phyloP scores from a whole-genome alignment of 805 yeast species.

The Saccharomycopsis capsularis region DNA sequence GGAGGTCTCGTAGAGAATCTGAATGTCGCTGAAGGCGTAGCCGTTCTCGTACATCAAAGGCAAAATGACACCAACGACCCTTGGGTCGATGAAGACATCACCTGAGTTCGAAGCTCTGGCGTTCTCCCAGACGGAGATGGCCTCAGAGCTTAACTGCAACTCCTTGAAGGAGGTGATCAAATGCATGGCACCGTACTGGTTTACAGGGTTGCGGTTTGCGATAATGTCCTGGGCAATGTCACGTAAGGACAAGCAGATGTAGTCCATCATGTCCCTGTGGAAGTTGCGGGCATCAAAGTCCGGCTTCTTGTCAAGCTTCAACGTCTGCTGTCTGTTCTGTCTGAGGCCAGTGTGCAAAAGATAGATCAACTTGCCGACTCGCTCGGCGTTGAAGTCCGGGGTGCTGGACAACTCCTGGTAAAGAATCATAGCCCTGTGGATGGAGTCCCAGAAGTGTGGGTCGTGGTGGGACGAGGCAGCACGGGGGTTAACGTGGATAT shows the following conservation, averaged over 20 bases:
- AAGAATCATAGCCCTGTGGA: slow-evolving; percentile 42
- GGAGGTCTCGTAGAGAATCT: slow-evolving; percentile 45
- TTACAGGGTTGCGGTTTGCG: slow-evolving; percentile 36
- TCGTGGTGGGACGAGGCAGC: slow-evolving; percentile 26
- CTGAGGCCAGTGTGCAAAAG: slow-evolving; percentile 48
- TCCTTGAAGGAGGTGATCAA: slow-evolving; percentile 54
- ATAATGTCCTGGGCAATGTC: slow-evolving; percentile 46
- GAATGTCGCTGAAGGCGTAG: slow-evolving; percentile 54
- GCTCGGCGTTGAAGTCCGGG: slow-evolving; percentile 40
- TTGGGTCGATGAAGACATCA: slow-evolving; percentile 48
- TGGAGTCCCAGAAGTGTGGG: slow-evolving; percentile 46
- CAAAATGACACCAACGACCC: slow-evolving; percentile 60
- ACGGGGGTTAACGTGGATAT: slow-evolving; percentile 27
- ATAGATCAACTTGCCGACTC: slow-evolving; percentile 44
- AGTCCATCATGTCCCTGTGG: slow-evolving; percentile 44
- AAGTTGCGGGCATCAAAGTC: slow-evolving; percentile 55
- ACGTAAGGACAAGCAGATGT: slow-evolving; percentile 43
- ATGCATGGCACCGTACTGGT: slow-evolving; percentile 51
- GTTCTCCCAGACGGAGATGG: slow-evolving; percentile 63
- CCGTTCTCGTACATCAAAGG: slow-evolving; percentile 60
- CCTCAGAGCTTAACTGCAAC: slow-evolving; percentile 53
- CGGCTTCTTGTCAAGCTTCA: slow-evolving; percentile 50
- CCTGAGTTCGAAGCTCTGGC: slow-evolving; percentile 40
- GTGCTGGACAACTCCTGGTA: slow-evolving; percentile 41
- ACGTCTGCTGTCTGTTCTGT: slow-evolving; percentile 47